Conservation (phyloP, 2,329 filamentous ascomycete species). For the Xylariales sp. region DNA sequence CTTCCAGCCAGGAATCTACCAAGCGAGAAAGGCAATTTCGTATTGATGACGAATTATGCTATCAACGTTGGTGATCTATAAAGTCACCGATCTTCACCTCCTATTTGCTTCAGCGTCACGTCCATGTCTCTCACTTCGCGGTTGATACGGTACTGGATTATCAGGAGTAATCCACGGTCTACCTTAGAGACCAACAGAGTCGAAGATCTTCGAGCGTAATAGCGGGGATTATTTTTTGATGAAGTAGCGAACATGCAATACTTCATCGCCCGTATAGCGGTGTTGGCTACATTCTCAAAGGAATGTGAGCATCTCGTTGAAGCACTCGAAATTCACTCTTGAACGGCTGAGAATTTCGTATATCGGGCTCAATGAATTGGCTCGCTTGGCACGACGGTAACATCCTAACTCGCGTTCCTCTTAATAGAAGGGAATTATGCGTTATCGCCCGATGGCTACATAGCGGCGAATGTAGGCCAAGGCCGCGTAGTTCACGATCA, state of each 20-base stretch:
- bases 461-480: slow-evolving; percentile 16
- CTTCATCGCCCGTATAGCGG: slow-evolving; percentile 5
- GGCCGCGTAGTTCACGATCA: slow-evolving; percentile 2
- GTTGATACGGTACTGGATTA: slow-evolving; percentile 12
- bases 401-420: slow-evolving; percentile 1
- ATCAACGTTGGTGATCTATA: not conserved
- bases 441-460: slow-evolving; percentile 14
- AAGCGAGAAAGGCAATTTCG: not conserved
- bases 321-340: not conserved
- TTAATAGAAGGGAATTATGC: slow-evolving; percentile 6
- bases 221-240: not conserved
- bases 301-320: slow-evolving; percentile 7
- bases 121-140: not conserved
- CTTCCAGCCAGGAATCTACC: slow-evolving; percentile 1
- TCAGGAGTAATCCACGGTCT: not conserved
- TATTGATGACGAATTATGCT: slow-evolving; percentile 11
- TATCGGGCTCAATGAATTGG: not conserved
- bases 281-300: slow-evolving; percentile 11
- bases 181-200: not conserved
- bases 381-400: slow-evolving; percentile 6
- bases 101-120: not conserved
- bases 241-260: slow-evolving; percentile 4
- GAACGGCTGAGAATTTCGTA: not conserved
- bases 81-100: not conserved
- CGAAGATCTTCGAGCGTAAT: not conserved